Base-by-base conservation (phyloP, 371 early-diverging fungal species). In the Mucor irregularis region DNA sequence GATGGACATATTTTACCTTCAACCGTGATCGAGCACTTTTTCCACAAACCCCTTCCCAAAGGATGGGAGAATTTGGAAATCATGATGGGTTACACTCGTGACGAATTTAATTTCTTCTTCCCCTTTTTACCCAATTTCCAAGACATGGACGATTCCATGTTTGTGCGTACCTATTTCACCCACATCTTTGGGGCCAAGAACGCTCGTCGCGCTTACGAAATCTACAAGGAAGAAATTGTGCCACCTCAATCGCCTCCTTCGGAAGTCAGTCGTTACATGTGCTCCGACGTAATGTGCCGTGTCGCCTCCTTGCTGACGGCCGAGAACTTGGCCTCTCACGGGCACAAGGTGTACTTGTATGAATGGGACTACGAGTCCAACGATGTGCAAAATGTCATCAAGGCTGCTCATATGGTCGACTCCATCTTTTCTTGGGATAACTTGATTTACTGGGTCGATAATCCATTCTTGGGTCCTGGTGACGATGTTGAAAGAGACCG, bases 401-500 rank as follows among this genome's bases (percentile, higher is more conserved):
- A 70, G 57, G 68, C 74, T n/a, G 71, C 66, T 1, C 74, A 74
- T 29, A 72, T 72, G 69, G 69, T 72, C 0, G 73, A 72, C n/a
- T 59, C 73, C 24, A 58, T 72, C 34, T 72, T 68, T 43, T 66
- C 66, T 14, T 72, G 68, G 68, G 73, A 72, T 29, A 72, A 72
- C 16, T 52, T 72, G 4, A 56, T 62, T 8, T 58, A 61, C n/a
- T 72, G 73, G 73, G 54, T 56, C 11, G 66, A 61, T 17, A 72
- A 72, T 34, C 66, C 73, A 5, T 72, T 68, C 45, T 31, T 72
- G 10, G 73, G 69, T 30, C 61, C 69, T 4, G 73, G 73, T 5
- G 66, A 72, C 34, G 58, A 60, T 0, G 34, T 39, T 16, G 73
- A 72, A 58, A 59, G 73, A 25, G 73, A 72, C 24, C 62, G 69